phyloP scores from a whole-genome alignment of 2,329 filamentous ascomycete genomes.

The Zymoseptoria ardabiliae region DNA sequence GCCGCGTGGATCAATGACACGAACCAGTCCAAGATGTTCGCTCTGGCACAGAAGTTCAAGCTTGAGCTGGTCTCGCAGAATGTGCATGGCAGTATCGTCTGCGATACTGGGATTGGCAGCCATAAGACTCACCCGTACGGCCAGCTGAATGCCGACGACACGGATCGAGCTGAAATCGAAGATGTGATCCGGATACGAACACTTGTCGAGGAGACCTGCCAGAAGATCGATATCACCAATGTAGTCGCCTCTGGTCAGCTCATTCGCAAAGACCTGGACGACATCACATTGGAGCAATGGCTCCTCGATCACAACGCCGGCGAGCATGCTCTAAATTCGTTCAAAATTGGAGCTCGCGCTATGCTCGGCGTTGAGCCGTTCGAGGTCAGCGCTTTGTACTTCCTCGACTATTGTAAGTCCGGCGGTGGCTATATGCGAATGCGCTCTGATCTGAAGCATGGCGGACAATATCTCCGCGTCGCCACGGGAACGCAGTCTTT shows the following conservation, averaged over 20 bases:
- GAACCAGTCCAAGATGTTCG: constrained; percentile 43
- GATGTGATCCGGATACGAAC: constrained; percentile 31
- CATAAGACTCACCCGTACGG: constrained; percentile 30
- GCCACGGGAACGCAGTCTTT: constrained; percentile 42
- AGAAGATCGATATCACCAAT: constrained; percentile 22
- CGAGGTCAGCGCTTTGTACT: constrained; percentile 47
- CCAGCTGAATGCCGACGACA: constrained; percentile 18
- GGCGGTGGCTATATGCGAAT: constrained; percentile 47
- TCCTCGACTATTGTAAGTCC: constrained; percentile 50
- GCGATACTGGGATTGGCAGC: constrained; percentile 35
- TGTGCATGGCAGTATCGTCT: constrained; percentile 37
- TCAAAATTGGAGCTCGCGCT: constrained; percentile 42
- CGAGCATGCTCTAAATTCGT: constrained; percentile 31
- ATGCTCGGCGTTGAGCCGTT: constrained; percentile 46
- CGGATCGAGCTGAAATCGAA: constrained; percentile 13
- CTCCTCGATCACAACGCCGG: constrained; percentile 28
- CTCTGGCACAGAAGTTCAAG: constrained; percentile 35
- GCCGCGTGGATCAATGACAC: constrained; percentile 56
- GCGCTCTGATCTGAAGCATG: constrained; percentile 46
- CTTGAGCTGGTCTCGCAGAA: constrained; percentile 45
- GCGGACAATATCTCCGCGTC: constrained; percentile 48
- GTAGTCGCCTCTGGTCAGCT: constrained; percentile 23
- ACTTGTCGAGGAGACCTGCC: constrained; percentile 34
- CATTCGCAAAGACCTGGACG: constrained; percentile 27
- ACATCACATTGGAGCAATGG: constrained; percentile 35